Base-by-base conservation (phyloP, 78 protist species). In the Dictyostelium capitatum region DNA sequence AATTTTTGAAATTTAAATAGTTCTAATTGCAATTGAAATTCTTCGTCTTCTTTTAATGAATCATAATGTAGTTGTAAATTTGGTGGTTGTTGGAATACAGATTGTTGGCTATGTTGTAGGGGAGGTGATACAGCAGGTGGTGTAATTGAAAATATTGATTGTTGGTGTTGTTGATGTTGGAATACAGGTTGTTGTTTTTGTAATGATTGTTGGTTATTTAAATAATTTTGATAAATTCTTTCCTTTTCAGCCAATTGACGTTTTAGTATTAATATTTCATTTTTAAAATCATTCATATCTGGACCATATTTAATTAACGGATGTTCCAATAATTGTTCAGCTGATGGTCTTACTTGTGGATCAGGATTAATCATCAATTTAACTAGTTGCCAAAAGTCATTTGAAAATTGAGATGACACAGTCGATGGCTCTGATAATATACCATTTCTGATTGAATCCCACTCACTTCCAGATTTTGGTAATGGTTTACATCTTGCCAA, bases 391-490 rank as follows among this genome's bases (percentile, higher is more conserved):
- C 93, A 87, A 64, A 87, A 87, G 0, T 74, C 93, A 4, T 0
- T 4, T 2, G 93, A 65, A 41, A 72, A 77, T 6, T 72, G 43
- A 37, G 43, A 37, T 37, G 43, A 37, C 43, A 37, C 6, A 1
- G 43, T 37, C 2, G 2, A 37, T 37, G 43, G 43, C 11, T 62
- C 70, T 8, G 70, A 62, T 62, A 62, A 17, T 62, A 62, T 62
- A 37, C 93, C 93, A 43, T 87, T 78, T 56, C 93, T 80, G n/a
- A 87, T 87, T 7, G 83, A 53, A 12, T 87, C 80, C 93, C 93
- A 87, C 37, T 87, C 93, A 1, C 50, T 53, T 12, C 93, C 93
- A 12, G 83, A 56, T 12, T 56, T 77, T 7, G 93, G 93, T n/a
- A 87, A 74, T 6, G 93, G 93, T 64, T 77, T 74, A 48, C 78